These are phyloP conservation scores for Diaporthe amygdali DNA, from an alignment of 2,329 filamentous ascomycete species.

Conservation along the genomic window DNA sequence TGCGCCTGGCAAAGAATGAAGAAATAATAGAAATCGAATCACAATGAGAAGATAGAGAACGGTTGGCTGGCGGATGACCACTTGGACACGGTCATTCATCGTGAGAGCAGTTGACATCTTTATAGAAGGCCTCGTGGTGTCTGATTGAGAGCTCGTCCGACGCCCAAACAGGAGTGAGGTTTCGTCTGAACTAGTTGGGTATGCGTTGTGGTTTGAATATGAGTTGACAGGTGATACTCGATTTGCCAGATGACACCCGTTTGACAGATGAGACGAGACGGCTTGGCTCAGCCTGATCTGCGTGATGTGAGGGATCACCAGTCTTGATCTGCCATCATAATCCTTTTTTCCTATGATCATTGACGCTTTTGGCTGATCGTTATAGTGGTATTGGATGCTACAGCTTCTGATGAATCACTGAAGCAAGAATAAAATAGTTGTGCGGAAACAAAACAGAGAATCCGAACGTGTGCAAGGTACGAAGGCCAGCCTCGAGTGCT, in stretches of 20 bases:
- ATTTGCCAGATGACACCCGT: neutral
- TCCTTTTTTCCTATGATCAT: neutral
- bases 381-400: neutral
- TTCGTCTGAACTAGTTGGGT: neutral
- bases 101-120: neutral
- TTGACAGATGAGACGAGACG: constrained; percentile 13
- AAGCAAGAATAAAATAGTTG: neutral
- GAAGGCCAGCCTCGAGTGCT: neutral
- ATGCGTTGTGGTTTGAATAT: neutral
- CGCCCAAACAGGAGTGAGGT: neutral
- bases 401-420: neutral
- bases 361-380: neutral
- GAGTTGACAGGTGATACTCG: neutral
- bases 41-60: neutral
- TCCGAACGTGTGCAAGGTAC: neutral
- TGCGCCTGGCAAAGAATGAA: neutral
- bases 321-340: neutral
- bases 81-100: no score
- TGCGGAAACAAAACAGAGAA: neutral
- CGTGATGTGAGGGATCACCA: neutral
- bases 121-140: neutral
- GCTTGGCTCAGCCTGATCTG: neutral
- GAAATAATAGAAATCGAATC: neutral
- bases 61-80: neutral
- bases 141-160: neutral